A percentile compares a stretch with the other conserved stretches of the same genome.
These are phyloP conservation scores for Cercophora sp. DNA, from an alignment of 495 filamentous ascomycete genomes.

Conservation along the genomic window DNA sequence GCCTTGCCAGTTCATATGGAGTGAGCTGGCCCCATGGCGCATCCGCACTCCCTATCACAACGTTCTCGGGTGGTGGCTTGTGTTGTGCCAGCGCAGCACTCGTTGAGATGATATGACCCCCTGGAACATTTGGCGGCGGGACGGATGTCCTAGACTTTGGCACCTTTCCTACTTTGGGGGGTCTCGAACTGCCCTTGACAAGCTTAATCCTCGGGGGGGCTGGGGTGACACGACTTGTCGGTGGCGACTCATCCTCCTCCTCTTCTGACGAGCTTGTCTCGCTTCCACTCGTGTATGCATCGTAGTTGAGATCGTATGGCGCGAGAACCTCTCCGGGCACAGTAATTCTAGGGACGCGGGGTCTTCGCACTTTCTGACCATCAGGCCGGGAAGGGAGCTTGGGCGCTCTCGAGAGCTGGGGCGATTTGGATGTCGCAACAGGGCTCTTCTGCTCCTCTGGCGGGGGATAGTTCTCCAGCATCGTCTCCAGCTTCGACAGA, in stretches of 20 bases:
- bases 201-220: conserved; percentile 41
- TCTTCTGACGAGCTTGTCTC: conserved; percentile 36
- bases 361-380: conserved; percentile 41
- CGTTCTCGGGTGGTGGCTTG: conserved; percentile 73
- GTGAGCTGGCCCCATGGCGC: conserved; percentile 89
- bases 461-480: conserved; percentile 54
- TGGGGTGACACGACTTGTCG: conserved; percentile 29
- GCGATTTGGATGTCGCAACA: conserved; percentile 42
- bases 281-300: conserved; percentile 42
- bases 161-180: conserved; percentile 34
- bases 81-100: conserved; percentile 74
- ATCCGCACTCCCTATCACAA: conserved; percentile 67
- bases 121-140: conserved; percentile 53
- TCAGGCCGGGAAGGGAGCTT: conserved; percentile 66
- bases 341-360: conserved; percentile 45
- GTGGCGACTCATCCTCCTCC: conserved; percentile 31
- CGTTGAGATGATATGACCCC: conserved; percentile 61
- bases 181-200: conserved; percentile 26
- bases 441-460: conserved; percentile 48
- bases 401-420: conserved; percentile 53
- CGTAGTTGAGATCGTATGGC: conserved; percentile 53
- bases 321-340: conserved; percentile 57
- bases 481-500: conserved; percentile 71
- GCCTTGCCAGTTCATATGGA: conserved; percentile 81
- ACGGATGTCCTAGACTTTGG: conserved; percentile 35